Evolutionary conservation across 192 early-diverging fungal genomes (phyloP).

Genomic region (Chytriomyces hyalinus): DNA sequence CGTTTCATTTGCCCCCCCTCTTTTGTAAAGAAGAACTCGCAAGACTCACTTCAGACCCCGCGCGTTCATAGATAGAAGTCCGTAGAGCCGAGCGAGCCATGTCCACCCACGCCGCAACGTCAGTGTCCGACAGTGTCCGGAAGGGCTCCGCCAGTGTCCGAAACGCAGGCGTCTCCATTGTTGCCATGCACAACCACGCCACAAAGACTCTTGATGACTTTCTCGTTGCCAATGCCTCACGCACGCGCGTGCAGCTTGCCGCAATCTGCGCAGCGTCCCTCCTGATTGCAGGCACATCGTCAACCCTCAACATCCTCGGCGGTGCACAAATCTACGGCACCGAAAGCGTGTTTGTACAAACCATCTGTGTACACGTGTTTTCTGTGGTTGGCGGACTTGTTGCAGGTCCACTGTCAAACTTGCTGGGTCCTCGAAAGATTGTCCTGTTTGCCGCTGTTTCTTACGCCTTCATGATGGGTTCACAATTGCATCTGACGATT

Average conservation of each 20-base stretch:
- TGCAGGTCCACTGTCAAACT: constrained; percentile 7
- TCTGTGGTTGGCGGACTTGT: not conserved
- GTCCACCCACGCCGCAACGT: too few relatives aligned
- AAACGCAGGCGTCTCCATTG: too few relatives aligned
- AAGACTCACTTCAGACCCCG: too few relatives aligned
- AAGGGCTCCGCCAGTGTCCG: too few relatives aligned
- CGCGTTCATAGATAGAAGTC: too few relatives aligned
- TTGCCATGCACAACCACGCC: too few relatives aligned
- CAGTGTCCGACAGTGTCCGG: too few relatives aligned
- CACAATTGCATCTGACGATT: not conserved
- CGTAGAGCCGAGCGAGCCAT: too few relatives aligned
- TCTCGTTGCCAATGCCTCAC: not conserved
- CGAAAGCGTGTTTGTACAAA: not conserved
- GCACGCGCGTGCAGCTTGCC: constrained; percentile 1
- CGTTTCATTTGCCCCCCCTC: too few relatives aligned
- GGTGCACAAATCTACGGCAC: not conserved
- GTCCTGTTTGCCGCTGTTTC: not conserved
- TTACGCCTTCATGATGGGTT: not conserved
- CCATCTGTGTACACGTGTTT: not conserved
- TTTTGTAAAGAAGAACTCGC: too few relatives aligned
- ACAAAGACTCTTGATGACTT: too few relatives aligned
- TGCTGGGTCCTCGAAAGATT: constrained; percentile 9
- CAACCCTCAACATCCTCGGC: constrained; percentile 1
- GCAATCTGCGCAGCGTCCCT: not conserved
- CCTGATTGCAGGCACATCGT: not conserved